Percentiles rank a stretch among this genome's conserved stretches.
Evolutionary conservation across 2,329 filamentous ascomycete species (phyloP).

Genomic region (Onygenales sp.): DNA sequence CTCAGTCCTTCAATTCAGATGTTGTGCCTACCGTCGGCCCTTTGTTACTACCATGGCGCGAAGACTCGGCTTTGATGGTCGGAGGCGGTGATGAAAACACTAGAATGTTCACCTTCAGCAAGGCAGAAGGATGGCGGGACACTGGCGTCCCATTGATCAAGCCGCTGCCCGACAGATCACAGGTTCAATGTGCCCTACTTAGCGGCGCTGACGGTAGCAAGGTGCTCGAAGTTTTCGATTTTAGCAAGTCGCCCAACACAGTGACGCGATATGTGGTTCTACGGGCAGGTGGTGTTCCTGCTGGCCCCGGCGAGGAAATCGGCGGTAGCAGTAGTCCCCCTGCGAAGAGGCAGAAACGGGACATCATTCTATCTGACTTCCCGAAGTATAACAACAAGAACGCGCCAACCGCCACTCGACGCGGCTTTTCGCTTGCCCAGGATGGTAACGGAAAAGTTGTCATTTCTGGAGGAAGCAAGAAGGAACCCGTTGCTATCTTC

Average conservation of each 20-base stretch:
- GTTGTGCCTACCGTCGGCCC: constrained; percentile 57
- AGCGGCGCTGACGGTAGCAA: constrained; percentile 66
- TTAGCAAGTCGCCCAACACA: constrained; percentile 61
- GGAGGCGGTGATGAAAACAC: constrained; percentile 61
- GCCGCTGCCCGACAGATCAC: constrained; percentile 50
- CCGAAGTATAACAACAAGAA: constrained; percentile 68
- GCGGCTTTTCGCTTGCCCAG: constrained; percentile 63
- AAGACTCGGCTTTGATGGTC: constrained; percentile 60
- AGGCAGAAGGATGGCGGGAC: constrained; percentile 54
- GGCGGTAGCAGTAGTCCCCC: constrained; percentile 20
- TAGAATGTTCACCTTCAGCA: constrained; percentile 63
- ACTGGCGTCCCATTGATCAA: constrained; percentile 55
- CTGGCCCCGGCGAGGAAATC: constrained; percentile 41
- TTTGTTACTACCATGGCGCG: constrained; percentile 65
- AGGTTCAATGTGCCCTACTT: constrained; percentile 57
- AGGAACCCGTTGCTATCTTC: constrained; percentile 67
- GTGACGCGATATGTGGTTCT: constrained; percentile 63
- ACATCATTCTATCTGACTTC: constrained; percentile 55
- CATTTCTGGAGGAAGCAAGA: constrained; percentile 62
- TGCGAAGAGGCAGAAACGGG: constrained; percentile 36
- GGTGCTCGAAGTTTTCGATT: constrained; percentile 68
- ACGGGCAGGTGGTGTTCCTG: constrained; percentile 46
- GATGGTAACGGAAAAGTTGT: constrained; percentile 58
- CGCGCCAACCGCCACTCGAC: constrained; percentile 56
- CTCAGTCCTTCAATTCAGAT: constrained; percentile 49